Conservation (phyloP, 768 basidiomycete species). For the Scleroderma citrinum region DNA sequence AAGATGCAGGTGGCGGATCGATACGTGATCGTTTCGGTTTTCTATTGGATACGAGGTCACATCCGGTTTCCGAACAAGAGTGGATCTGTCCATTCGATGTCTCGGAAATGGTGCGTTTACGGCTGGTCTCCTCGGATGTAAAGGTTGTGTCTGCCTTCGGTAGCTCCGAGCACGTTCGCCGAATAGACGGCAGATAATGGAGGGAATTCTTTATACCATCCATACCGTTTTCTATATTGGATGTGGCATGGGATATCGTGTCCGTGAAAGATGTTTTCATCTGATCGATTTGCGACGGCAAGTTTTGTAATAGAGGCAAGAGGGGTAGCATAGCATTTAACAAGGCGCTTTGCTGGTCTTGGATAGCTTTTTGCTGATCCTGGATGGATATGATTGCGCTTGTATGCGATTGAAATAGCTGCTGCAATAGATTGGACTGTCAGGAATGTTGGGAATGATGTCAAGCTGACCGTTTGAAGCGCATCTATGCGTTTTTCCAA, state of each 20-base stretch:
- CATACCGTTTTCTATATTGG: constrained; percentile 10
- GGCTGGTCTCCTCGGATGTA: not conserved
- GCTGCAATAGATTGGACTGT: constrained; percentile 26
- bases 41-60: not conserved
- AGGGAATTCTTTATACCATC: constrained; percentile 11
- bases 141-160: not conserved
- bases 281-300: constrained; percentile 48
- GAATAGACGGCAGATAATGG: not conserved
- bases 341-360: constrained; percentile 52
- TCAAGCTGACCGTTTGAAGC: constrained; percentile 40
- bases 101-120: not conserved
- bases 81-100: not conserved
- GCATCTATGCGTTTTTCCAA: constrained; percentile 53
- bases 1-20: constrained; percentile 4
- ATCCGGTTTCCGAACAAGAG: constrained; percentile 11
- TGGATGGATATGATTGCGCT: constrained; percentile 56
- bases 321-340: constrained; percentile 52
- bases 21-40: constrained; percentile 11
- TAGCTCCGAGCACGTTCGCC: constrained; percentile 2
- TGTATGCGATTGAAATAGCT: constrained; percentile 45
- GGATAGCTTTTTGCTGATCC: constrained; percentile 19
- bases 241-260: constrained; percentile 13
- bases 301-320: constrained; percentile 52
- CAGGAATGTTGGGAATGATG: constrained; percentile 9
- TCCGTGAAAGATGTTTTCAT: constrained; percentile 15